A percentile compares a stretch with the other conserved stretches of the same genome.
Conservation (phyloP, 805 yeast species). For the Lachancea lanzarotensis region DNA sequence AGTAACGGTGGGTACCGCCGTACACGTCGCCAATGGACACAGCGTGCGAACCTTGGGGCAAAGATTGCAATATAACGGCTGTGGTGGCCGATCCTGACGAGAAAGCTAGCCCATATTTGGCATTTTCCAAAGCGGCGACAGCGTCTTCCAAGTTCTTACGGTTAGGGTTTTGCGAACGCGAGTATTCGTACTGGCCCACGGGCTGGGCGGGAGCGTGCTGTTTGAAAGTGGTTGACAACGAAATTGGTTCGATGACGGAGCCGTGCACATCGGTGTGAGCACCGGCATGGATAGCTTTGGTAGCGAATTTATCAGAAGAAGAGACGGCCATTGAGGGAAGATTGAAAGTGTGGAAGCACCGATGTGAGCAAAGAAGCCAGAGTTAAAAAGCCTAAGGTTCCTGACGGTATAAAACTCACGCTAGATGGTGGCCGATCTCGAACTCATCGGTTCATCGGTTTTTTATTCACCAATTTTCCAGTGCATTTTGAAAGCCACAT, state of each 20-base stretch:
- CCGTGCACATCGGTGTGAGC: slow-evolving; percentile 71
- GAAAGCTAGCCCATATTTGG: slow-evolving; percentile 68
- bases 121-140: slow-evolving; percentile 73
- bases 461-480: slow-evolving; percentile 1
- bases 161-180: slow-evolving; percentile 82
- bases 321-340: slow-evolving; percentile 17
- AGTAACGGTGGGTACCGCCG: slow-evolving; percentile 89
- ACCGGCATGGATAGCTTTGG: slow-evolving; percentile 82
- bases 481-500: not conserved
- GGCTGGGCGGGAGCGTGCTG: slow-evolving; percentile 74
- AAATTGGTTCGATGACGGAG: slow-evolving; percentile 80
- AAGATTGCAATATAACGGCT: slow-evolving; percentile 65
- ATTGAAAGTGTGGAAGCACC: not conserved
- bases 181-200: slow-evolving; percentile 72
- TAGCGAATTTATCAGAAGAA: slow-evolving; percentile 49
- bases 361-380: no score
- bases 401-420: no score
- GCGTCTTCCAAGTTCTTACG: slow-evolving; percentile 75
- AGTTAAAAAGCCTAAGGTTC: no score
- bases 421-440: no score
- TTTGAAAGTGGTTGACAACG: slow-evolving; percentile 79
- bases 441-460: not conserved
- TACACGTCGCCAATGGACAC: slow-evolving; percentile 80
- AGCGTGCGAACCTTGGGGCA: slow-evolving; percentile 67
- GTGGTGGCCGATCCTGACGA: slow-evolving; percentile 85